A percentile compares a stretch with the other conserved stretches of the same genome.
phyloP scores from a whole-genome alignment of 2,329 filamentous ascomycete genomes.

The Graphiopsis chlorocephala region DNA sequence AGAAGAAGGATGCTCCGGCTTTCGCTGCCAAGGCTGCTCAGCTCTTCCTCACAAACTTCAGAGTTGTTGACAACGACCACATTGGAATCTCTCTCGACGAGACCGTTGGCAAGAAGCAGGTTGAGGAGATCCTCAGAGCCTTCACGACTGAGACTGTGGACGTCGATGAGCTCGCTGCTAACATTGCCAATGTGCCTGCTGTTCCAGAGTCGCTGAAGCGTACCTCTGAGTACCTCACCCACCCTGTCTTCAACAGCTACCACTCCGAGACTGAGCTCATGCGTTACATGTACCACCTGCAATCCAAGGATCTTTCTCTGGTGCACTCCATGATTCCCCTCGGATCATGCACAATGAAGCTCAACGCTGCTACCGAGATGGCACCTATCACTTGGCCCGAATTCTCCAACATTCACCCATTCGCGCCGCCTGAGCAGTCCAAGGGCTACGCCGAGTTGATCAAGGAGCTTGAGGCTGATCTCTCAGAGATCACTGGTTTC shows the following conservation, averaged over 20 bases:
- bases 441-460: slow-evolving; percentile 70
- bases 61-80: slow-evolving; percentile 58
- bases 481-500: slow-evolving; percentile 84
- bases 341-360: slow-evolving; percentile 97
- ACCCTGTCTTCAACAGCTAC: slow-evolving; percentile 91
- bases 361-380: slow-evolving; percentile 94
- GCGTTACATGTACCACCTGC: slow-evolving; percentile 87
- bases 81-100: slow-evolving; percentile 79
- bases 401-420: slow-evolving; percentile 79
- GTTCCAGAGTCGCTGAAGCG: slow-evolving; percentile 64
- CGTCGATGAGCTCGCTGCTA: slow-evolving; percentile 31
- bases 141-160: slow-evolving; percentile 49
- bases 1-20: slow-evolving; percentile 48
- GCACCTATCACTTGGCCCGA: slow-evolving; percentile 73
- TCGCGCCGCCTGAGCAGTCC: slow-evolving; percentile 62
- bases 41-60: slow-evolving; percentile 58
- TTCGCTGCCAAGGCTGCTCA: slow-evolving; percentile 51
- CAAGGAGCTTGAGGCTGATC: slow-evolving; percentile 67
- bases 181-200: slow-evolving; percentile 29
- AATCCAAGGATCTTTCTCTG: slow-evolving; percentile 90
- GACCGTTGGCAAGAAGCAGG: slow-evolving; percentile 57
- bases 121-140: slow-evolving; percentile 56
- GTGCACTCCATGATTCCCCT: slow-evolving; percentile 98
- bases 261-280: slow-evolving; percentile 94
- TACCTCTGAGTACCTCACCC: slow-evolving; percentile 73